phyloP scores from a whole-genome alignment of 2,329 filamentous ascomycete genomes.

The Gaeumannomyces tritici region DNA sequence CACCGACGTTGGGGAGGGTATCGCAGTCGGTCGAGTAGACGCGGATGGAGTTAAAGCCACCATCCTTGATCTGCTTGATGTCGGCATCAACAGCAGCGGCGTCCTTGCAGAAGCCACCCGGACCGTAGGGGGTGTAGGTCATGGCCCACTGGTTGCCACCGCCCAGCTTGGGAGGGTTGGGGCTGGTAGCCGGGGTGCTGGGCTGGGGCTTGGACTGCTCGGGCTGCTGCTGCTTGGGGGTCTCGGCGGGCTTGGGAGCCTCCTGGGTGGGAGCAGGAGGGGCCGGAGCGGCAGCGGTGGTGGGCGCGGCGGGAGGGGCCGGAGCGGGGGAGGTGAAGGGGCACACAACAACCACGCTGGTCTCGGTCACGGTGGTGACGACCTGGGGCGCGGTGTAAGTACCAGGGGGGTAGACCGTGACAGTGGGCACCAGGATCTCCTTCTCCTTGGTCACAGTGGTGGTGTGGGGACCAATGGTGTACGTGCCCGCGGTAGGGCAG shows the following conservation, averaged over 20 bases:
- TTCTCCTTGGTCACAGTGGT: constrained; percentile 46
- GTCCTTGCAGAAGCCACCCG: constrained; percentile 54
- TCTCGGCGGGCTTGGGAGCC: constrained; percentile 9
- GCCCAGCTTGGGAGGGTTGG: constrained; percentile 21
- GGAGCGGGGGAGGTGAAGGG: constrained; percentile 45
- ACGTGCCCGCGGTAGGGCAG: constrained; percentile 65
- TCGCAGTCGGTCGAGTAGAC: constrained; percentile 90
- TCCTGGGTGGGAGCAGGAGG: constrained; percentile 9
- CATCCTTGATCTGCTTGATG: constrained; percentile 50
- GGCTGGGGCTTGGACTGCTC: constrained; percentile 4
- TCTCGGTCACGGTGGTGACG: constrained; percentile 60
- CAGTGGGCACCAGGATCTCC: constrained; percentile 54
- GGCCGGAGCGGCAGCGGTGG: constrained; percentile 13
- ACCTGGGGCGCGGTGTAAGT: constrained; percentile 63
- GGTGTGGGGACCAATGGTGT: constrained; percentile 63
- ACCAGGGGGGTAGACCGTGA: constrained; percentile 56
- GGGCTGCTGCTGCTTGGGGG: too few relatives aligned
- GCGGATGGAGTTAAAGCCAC: constrained; percentile 64
- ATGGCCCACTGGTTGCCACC: constrained; percentile 58
- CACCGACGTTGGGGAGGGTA: constrained; percentile 66
- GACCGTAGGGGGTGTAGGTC: constrained; percentile 69
- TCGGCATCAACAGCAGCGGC: constrained; percentile 47
- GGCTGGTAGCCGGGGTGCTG: constrained; percentile 12
- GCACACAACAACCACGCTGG: constrained; percentile 60
- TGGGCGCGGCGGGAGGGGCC: constrained; percentile 16